A percentile compares a stretch with the other conserved stretches of the same genome.
These are phyloP conservation scores for Styphnolobium japonicum DNA, from an alignment of 306 rosid species.

Conservation along the genomic window DNA sequence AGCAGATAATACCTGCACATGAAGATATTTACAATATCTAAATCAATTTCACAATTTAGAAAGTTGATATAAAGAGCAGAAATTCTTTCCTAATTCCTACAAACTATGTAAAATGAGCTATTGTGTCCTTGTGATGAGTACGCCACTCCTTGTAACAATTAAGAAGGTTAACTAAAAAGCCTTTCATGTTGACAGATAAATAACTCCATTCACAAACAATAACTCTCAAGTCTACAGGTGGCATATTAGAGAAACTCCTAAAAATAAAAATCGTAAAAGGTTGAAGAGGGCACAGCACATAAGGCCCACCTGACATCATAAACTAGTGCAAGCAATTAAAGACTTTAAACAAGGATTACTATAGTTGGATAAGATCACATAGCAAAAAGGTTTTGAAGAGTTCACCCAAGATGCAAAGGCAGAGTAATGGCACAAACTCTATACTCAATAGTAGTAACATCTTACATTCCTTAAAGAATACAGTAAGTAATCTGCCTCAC, in stretches of 20 bases:
- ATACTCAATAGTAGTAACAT: background rate
- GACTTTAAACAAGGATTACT: background rate
- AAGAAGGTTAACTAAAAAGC: background rate
- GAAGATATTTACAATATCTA: background rate
- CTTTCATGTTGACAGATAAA: background rate
- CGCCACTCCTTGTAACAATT: background rate
- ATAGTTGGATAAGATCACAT: background rate
- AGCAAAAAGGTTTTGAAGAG: background rate
- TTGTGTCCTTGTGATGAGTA: background rate
- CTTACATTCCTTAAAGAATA: background rate
- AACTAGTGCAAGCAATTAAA: conserved; percentile 3
- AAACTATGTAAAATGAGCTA: conserved; percentile 4
- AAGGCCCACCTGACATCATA: background rate
- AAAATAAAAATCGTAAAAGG: conserved; percentile 11
- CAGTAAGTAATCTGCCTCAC: background rate
- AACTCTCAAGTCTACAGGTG: background rate
- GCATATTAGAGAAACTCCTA: conserved; percentile 15
- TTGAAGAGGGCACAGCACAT: background rate
- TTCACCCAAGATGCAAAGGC: background rate
- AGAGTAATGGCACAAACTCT: background rate
- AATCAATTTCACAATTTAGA: conserved; percentile 2
- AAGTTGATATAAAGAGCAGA: conserved; percentile 13
- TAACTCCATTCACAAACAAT: background rate
- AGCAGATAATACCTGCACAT: conserved; percentile 24
- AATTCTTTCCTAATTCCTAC: background rate